A percentile compares a stretch with the other conserved stretches of the same genome.
Evolutionary conservation across 1,284 basidiomycete species (phyloP).

Genomic region (Agroathelia rolfsii): DNA sequence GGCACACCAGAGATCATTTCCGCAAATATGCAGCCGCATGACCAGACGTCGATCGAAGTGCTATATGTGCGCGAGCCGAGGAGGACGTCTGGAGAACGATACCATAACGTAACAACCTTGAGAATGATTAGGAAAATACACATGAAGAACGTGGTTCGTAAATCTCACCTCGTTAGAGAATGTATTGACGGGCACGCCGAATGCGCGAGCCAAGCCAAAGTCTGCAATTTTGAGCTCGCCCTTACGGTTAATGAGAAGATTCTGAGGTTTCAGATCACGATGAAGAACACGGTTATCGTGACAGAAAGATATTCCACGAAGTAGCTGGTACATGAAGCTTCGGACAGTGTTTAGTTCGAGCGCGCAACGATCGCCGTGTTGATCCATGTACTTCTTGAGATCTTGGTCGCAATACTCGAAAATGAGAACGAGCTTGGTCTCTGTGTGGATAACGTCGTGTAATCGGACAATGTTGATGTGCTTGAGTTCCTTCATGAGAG

Average conservation of each 20-base stretch:
- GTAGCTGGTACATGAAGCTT: conserved; percentile 94
- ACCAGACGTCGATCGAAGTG: conserved; percentile 99
- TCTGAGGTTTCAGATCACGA: conserved; percentile 96
- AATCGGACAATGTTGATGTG: conserved; percentile 93
- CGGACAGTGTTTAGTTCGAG: conserved; percentile 90
- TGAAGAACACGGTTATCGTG: conserved; percentile 98
- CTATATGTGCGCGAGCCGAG: conserved; percentile 96
- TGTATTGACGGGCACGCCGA: conserved; percentile 92
- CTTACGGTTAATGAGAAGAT: conserved; percentile 93
- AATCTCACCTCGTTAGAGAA: conserved; percentile 83
- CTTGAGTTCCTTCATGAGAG: conserved; percentile 94
- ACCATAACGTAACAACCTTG: conserved; percentile 97
- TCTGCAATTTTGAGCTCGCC: conserved; percentile 97
- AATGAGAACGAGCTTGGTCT: conserved; percentile 96
- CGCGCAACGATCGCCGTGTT: conserved; percentile 91
- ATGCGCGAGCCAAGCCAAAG: conserved; percentile 90
- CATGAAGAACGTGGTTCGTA: not conserved
- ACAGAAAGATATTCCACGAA: conserved; percentile 97
- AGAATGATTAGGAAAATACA: too few species aligned
- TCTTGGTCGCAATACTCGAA: conserved; percentile 99
- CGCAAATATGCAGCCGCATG: conserved; percentile 97
- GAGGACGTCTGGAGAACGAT: conserved; percentile 96
- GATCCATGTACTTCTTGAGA: conserved; percentile 99
- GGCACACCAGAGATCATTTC: conserved; percentile 98
- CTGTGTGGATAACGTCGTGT: conserved; percentile 97